These are phyloP conservation scores for Sporothrix curviconia DNA, from an alignment of 2,329 filamentous ascomycete genomes.

Conservation along the genomic window DNA sequence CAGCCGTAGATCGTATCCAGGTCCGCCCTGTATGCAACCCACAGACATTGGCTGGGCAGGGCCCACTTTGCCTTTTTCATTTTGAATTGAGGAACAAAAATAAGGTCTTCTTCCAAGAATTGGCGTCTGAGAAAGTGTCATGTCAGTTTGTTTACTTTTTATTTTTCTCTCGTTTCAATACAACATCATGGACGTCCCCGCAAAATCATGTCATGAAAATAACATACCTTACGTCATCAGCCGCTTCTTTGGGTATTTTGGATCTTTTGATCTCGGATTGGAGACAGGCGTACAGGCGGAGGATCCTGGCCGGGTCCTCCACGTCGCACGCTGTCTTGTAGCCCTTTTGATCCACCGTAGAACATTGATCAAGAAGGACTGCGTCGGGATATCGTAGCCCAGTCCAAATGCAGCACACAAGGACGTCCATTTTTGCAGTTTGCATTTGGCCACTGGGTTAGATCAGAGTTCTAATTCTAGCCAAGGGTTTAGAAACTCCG, in stretches of 20 bases:
- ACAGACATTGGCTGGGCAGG: too few relatives aligned
- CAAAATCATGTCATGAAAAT: neutral
- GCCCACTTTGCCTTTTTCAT: too few relatives aligned
- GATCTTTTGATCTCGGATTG: neutral
- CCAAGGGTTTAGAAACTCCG: constrained; percentile 4
- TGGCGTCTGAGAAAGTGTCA: too few relatives aligned
- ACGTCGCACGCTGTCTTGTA: neutral
- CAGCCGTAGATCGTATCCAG: neutral
- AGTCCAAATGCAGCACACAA: neutral
- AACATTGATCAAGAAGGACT: neutral
- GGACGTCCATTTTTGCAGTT: too few relatives aligned
- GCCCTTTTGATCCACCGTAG: neutral
- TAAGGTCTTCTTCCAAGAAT: too few relatives aligned
- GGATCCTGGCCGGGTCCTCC: neutral
- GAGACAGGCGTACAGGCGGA: neutral
- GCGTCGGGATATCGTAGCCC: neutral
- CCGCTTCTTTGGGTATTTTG: neutral
- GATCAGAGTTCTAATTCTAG: neutral
- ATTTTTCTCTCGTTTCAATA: neutral
- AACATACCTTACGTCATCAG: neutral
- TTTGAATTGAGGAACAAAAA: too few relatives aligned
- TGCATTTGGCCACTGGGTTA: neutral
- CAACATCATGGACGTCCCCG: neutral
- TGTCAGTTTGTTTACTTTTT: neutral
- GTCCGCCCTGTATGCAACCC: neutral